These are phyloP conservation scores for Massarina eburnea DNA, from an alignment of 2,329 filamentous ascomycete species.

Conservation along the genomic window DNA sequence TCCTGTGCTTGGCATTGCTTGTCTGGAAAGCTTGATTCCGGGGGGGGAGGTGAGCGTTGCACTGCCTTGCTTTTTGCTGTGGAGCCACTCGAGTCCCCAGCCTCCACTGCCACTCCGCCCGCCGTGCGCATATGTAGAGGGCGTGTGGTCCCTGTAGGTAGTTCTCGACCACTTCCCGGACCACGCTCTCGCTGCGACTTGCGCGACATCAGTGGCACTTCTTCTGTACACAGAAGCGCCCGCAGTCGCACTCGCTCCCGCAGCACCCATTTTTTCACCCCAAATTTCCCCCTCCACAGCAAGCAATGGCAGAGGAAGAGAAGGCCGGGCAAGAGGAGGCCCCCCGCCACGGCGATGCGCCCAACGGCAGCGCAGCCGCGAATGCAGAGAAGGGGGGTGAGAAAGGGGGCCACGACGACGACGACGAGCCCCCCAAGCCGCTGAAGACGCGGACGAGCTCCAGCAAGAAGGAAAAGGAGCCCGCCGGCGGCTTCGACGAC, in stretches of 20 bases:
- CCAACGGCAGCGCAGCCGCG: slow-evolving; percentile 16
- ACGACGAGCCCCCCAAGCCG: slow-evolving; percentile 21
- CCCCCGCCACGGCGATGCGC: slow-evolving; percentile 1
- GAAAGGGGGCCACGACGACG: slow-evolving; percentile 3
- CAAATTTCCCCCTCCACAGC: slow-evolving; percentile 10
- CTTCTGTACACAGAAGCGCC: neutral
- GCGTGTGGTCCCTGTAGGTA: too few species aligned
- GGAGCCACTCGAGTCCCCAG: slow-evolving; percentile 4
- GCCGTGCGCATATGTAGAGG: too few species aligned
- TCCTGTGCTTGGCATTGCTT: slow-evolving; percentile 8
- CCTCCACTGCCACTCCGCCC: slow-evolving; percentile 6
- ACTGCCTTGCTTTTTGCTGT: slow-evolving; percentile 10
- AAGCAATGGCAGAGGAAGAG: slow-evolving; percentile 16
- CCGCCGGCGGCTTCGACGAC: slow-evolving; percentile 75
- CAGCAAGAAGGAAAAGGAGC: slow-evolving; percentile 45
- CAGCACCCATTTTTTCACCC: neutral
- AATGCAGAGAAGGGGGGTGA: slow-evolving; percentile 9
- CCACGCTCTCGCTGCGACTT: neutral
- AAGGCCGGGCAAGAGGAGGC: neutral
- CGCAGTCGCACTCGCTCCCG: neutral
- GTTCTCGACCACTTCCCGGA: too few species aligned
- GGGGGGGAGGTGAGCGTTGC: neutral
- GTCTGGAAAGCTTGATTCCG: slow-evolving; percentile 12
- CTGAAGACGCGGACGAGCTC: slow-evolving; percentile 26
- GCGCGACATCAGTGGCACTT: slow-evolving; percentile 1